Conservation (phyloP, 2,329 filamentous ascomycete species). For the Pseudopithomyces maydicus region DNA sequence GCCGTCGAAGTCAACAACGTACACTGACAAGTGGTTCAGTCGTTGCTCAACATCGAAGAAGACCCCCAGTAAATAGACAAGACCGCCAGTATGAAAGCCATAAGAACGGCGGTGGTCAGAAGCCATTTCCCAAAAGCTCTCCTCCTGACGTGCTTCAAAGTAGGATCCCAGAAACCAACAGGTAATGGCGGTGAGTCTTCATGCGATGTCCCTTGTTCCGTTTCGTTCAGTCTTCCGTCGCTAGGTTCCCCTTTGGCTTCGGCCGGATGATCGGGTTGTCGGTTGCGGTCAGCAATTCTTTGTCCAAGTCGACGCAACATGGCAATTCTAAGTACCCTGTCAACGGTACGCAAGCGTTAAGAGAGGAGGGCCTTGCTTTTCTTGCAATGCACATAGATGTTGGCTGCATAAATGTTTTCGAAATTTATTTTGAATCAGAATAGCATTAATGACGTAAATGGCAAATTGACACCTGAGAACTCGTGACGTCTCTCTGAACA, state of each 20-base stretch:
- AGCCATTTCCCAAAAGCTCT: constrained; percentile 49
- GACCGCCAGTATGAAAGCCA: constrained; percentile 60
- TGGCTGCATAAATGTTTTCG: too few relatives aligned
- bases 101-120: constrained; percentile 56
- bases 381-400: too few relatives aligned
- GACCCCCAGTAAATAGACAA: constrained; percentile 67
- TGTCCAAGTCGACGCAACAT: too few relatives aligned
- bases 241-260: too few relatives aligned
- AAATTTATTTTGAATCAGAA: not conserved
- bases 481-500: too few relatives aligned
- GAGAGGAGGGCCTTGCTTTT: too few relatives aligned
- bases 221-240: not conserved
- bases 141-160: constrained; percentile 45
- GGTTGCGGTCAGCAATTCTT: not conserved
- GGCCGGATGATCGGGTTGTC: too few relatives aligned
- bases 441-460: too few relatives aligned
- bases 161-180: constrained; percentile 54
- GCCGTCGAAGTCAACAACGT: constrained; percentile 69
- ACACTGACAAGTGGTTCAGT: constrained; percentile 55
- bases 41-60: constrained; percentile 56
- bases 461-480: too few relatives aligned
- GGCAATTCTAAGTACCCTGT: too few relatives aligned
- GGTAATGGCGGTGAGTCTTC: constrained; percentile 32
- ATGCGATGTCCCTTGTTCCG: constrained; percentile 12
- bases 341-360: too few relatives aligned